phyloP scores from a whole-genome alignment of 2,329 filamentous ascomycete genomes.

The Diaporthe aspalathi region DNA sequence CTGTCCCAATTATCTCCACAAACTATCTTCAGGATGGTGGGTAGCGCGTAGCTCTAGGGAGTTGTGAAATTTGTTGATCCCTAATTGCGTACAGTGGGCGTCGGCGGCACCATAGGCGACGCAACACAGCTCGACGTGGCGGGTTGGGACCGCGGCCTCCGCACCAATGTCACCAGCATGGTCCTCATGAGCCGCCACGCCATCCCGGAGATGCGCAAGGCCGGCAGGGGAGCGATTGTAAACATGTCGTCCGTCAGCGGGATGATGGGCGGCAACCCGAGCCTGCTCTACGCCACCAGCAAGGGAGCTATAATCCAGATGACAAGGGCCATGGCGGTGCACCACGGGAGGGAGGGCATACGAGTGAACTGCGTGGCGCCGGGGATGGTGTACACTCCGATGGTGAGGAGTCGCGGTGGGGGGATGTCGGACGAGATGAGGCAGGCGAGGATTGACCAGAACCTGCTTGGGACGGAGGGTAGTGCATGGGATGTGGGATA shows the following conservation, averaged over 20 bases:
- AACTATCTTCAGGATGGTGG: too few species aligned
- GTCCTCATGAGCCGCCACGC: conserved; percentile 48
- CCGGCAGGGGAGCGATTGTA: conserved; percentile 49
- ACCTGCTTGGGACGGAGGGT: conserved; percentile 44
- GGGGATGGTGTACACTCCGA: conserved; percentile 47
- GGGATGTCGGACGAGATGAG: conserved; percentile 47
- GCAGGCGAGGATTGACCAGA: conserved; percentile 44
- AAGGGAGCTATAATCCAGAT: conserved; percentile 53
- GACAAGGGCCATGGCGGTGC: conserved; percentile 52
- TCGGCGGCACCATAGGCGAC: conserved; percentile 48
- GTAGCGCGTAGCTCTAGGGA: too few species aligned
- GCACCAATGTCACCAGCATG: conserved; percentile 52
- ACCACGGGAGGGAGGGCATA: conserved; percentile 57
- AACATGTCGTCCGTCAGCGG: conserved; percentile 52
- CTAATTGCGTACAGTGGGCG: conserved; percentile 44
- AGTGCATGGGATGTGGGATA: conserved; percentile 46
- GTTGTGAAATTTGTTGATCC: neutral
- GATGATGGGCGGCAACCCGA: conserved; percentile 54
- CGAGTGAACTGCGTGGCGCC: conserved; percentile 55
- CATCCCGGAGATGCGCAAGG: conserved; percentile 50
- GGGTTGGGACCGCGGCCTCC: conserved; percentile 47
- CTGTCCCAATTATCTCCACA: neutral
- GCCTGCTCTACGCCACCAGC: conserved; percentile 56
- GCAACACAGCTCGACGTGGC: conserved; percentile 46
- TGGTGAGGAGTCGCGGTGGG: conserved; percentile 41